Base-by-base conservation (phyloP, 2,329 filamentous ascomycete genomes). In the Alternaria hordeiaustralica region DNA sequence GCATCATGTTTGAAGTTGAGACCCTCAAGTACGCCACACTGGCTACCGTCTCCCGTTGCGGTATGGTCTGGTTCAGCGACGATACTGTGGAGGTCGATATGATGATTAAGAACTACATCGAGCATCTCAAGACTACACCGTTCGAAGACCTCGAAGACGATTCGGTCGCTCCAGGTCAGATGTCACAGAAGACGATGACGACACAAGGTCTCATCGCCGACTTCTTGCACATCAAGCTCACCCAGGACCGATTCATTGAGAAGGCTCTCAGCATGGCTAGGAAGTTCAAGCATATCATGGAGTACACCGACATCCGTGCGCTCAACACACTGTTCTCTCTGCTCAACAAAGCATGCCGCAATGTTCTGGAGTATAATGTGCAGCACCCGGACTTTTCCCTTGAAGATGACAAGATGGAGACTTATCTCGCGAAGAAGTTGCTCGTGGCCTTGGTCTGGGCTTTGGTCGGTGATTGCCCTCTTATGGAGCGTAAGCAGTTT, bases 1-100 rank as follows among this genome's bases (percentile, higher is more conserved):
- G 96, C 71, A 97, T 99, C 82, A 97, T 99, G 94, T 99, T 99
- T 75, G 96, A 99, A 83, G 96, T 99, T 36, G 96, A 99, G 83
- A 98, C 91, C 4, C 86, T 99, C 64, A 97, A 96, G 78, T 99
- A 99, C 78, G 96, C 96, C 41, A 99, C 96, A 0, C 88, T 99
- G 47, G 96, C 96, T 60, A 99, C 96, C n/a, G 96, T 99, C 76
- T 96, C 92, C 89, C 94, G 96, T 83, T 99, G 96, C 79, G 96
- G 96, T 86, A 99, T 99, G 96, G 96, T 99, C 13, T 99, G 96
- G 96, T 99, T 98, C 83, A 99, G 94, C 78, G 95, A 97, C 74
- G 96, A 99, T 76, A 98, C 94, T 26, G 95, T 99, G 44, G 95
- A 93, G 30, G 88, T 95, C 1, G 88, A 87, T 69, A 97, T 99